Evolutionary conservation across 2,329 filamentous ascomycete genomes (phyloP), one percentile per base, ranked within the genome.

Genomic region (Elsinoe australis): DNA sequence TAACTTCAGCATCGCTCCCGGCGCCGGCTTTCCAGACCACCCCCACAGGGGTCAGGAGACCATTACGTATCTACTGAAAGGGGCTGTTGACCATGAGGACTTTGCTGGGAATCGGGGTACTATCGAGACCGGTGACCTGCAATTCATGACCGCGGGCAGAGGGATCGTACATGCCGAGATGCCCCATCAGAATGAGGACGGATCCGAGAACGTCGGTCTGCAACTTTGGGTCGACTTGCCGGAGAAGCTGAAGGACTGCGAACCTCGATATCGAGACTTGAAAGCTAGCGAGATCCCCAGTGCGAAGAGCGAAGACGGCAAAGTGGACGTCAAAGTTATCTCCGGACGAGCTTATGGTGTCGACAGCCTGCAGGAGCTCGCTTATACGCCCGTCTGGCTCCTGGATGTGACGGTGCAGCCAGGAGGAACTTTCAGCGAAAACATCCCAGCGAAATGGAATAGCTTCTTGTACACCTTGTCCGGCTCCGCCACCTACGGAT

Each of bases 381-480:
- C 90, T 10, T 95, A 96, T 67, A 96, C 90, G 1, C 92, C 92
- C 0, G 88, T 96, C n/a, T 96, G 90, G 90, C 74, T 95, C 53
- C 73, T 96, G 35, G 90, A 96, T 63, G 72, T 95, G 45, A 80
- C 78, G 15, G 78, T 96, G 47, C 70, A 79, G 58, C 88, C 89
- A 0, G 90, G 90, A 47, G 88, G 86, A 38, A 79, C 73, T 51
- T 71, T 96, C 55, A 74, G 72, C 17, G 90, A 96, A 69, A 66
- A 77, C 4, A 62, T 96, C 2, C 90, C 90, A 0, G 68, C 73
- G 53, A 83, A 81, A 21, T 96, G 88, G 87, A 95, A 94, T 64
- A 80, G 86, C 1, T 96, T 96, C 60, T 82, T 83, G 12, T 96
- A 95, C 65, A 83, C 80, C 3, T 72, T 96, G n/a, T 74, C 81